These are phyloP conservation scores for Hypoxylon sp. DNA, from an alignment of 2,329 filamentous ascomycete genomes.

Conservation along the genomic window DNA sequence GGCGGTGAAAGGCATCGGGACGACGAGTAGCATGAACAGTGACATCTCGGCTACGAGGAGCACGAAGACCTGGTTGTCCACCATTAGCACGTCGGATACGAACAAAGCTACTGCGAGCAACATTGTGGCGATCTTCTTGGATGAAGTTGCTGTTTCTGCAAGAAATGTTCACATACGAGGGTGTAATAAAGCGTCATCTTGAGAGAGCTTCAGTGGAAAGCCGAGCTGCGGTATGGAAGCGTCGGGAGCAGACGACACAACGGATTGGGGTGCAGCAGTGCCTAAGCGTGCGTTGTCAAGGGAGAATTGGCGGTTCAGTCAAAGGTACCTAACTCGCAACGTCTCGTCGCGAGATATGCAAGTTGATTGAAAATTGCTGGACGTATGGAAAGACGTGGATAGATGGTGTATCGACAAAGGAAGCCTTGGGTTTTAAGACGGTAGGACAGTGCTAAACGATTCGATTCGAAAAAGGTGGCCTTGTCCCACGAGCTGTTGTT, in stretches of 20 bases:
- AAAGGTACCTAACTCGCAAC: background rate
- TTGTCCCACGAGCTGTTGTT: constrained; percentile 48
- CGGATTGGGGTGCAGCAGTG: constrained; percentile 26
- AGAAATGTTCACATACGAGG: constrained; percentile 55
- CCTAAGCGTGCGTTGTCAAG: constrained; percentile 39
- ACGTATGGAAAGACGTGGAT: constrained; percentile 22
- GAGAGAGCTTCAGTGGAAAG: constrained; percentile 34
- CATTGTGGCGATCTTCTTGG: constrained; percentile 1
- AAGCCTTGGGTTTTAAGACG: constrained; percentile 1
- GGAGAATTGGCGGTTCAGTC: constrained; percentile 30
- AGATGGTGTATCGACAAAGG: constrained; percentile 6
- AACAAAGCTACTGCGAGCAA: background rate
- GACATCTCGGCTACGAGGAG: constrained; percentile 86
- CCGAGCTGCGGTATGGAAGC: constrained; percentile 8
- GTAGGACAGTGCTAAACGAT: constrained; percentile 35
- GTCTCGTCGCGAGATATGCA: constrained; percentile 19
- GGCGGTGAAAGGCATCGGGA: constrained; percentile 89
- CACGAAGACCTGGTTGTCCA: constrained; percentile 76
- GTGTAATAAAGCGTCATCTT: constrained; percentile 66
- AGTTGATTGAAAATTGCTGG: constrained; percentile 11
- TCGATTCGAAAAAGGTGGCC: constrained; percentile 43
- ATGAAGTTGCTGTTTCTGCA: background rate
- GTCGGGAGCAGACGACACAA: constrained; percentile 23
- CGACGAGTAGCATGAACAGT: constrained; percentile 81
- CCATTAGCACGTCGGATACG: constrained; percentile 44